Percentiles rank a stretch among this genome's conserved stretches.
These are phyloP conservation scores for Herpetospermum pedunculosum DNA, from an alignment of 306 rosid genomes.

Conservation along the genomic window DNA sequence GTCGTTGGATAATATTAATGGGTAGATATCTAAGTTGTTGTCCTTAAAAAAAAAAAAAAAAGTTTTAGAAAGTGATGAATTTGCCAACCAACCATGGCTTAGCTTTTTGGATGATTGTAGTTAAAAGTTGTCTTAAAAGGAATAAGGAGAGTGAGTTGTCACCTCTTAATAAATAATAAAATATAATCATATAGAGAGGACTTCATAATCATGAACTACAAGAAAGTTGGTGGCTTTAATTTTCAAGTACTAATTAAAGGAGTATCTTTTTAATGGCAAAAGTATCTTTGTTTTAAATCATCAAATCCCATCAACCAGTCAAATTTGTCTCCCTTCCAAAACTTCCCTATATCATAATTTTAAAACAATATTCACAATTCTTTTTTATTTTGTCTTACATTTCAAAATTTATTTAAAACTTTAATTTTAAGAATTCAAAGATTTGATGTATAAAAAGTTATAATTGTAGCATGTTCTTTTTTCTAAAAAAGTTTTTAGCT, in stretches of 20 bases:
- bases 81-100: slow-evolving; percentile 24
- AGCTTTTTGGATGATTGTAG: slow-evolving; percentile 20
- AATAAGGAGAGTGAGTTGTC: slow-evolving; percentile 44
- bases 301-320: slow-evolving; percentile 17
- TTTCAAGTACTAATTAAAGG: slow-evolving; percentile 23
- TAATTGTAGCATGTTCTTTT: background rate
- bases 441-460: background rate
- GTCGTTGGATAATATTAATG: too few species aligned
- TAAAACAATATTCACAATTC: background rate
- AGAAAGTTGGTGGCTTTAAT: slow-evolving; percentile 27
- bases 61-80: background rate
- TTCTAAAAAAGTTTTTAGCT: background rate
- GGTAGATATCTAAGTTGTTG: too few species aligned
- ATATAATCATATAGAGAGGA: slow-evolving; percentile 12
- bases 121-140: slow-evolving; percentile 24
- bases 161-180: slow-evolving; percentile 15
- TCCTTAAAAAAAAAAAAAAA: background rate
- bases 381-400: background rate
- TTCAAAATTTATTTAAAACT: background rate
- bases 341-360: background rate
- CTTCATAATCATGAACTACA: slow-evolving; percentile 24
- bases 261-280: slow-evolving; percentile 20
- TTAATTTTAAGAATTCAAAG: background rate
- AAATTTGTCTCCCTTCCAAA: slow-evolving; percentile 1
- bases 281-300: slow-evolving; percentile 28